Percentiles rank a stretch among this genome's conserved stretches.
Conservation (phyloP, 371 early-diverging fungal genomes). For the Hamiltosporidium tvaerminnensis region DNA sequence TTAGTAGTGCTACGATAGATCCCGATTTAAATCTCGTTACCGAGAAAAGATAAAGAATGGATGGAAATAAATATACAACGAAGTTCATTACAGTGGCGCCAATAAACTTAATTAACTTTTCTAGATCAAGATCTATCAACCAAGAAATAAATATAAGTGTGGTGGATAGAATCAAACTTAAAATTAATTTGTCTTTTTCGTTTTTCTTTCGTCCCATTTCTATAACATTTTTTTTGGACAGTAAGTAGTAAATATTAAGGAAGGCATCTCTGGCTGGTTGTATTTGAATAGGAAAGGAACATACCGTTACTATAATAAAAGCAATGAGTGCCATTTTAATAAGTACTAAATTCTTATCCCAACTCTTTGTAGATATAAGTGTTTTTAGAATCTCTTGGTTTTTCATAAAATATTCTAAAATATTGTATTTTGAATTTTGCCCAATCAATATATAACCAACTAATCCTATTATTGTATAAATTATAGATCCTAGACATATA, state of each 20-base stretch:
- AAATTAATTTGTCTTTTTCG: not conserved
- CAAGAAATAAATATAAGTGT: too few species aligned
- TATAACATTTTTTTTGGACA: not conserved
- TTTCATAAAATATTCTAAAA: not conserved
- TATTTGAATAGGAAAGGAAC: not conserved
- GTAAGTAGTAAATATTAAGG: not conserved
- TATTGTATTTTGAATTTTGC: not conserved
- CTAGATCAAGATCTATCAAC: too few species aligned
- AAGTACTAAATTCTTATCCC: not conserved
- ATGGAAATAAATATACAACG: too few species aligned
- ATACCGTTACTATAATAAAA: conserved; percentile 2
- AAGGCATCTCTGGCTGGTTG: not conserved
- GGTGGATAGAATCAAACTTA: too few species aligned
- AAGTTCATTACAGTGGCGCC: too few species aligned
- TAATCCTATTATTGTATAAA: conserved; percentile 33
- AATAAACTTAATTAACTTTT: too few species aligned
- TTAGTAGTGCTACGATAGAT: too few species aligned
- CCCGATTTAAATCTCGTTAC: too few species aligned
- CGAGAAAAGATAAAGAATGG: too few species aligned
- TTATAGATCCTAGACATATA: conserved; percentile 20
- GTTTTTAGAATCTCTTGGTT: too few species aligned
- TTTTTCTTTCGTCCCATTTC: not conserved
- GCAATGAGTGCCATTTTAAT: not conserved
- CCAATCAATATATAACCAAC: conserved; percentile 18
- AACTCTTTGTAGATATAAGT: not conserved